Evolutionary conservation across 495 filamentous ascomycete genomes (phyloP), one percentile per base, ranked within the genome.

Genomic region (Cercophora scortea): DNA sequence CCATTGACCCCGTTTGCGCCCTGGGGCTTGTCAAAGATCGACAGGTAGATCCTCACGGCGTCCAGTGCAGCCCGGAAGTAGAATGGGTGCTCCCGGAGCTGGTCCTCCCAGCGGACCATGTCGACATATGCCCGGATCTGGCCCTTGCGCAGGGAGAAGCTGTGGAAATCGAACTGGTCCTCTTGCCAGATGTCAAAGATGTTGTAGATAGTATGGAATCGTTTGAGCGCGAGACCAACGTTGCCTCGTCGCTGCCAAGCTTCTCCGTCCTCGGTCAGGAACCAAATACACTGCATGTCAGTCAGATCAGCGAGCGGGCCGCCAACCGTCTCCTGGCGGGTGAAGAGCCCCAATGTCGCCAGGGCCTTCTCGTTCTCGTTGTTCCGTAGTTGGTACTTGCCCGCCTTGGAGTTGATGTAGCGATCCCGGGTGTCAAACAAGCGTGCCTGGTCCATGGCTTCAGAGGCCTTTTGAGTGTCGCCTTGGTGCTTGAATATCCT

Each of bases 231-330:
- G 54, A 96, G 79, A 2, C 84, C 88, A 42, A 89, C 71, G 59
- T 90, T 89, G 57, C 82, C 82, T 65, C 91, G 88, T 19, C 93
- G 86, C 49, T 87, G 69, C 65, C 92, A 93, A 0, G 92, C 81
- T 70, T 96, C 88, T 32, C 89, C 93, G 67, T 97, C 94, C 69
- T 99, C 93, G 17, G 88, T 92, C 57, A 97, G 68, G 67, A 85
- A 99, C 93, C 93, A 99, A 54, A 96, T 83, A 62, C 94, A 96
- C 67, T 99, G 93, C 94, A 99, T 97, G 55, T 99, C 93, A 50
- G 90, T 83, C 15, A 99, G 81, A 68, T 99, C 93, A 40, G 86
- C 88, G 34, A 97, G 68, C 25, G 93, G 85, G 2, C 93, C 94
- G 12, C 90, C 91, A 11, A 84, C 79, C 6, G 89, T 87, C 59